Evolutionary conservation across 2,329 filamentous ascomycete genomes (phyloP), one percentile per base, ranked within the genome.

Genomic region (Hymenoscyphus salicellus): DNA sequence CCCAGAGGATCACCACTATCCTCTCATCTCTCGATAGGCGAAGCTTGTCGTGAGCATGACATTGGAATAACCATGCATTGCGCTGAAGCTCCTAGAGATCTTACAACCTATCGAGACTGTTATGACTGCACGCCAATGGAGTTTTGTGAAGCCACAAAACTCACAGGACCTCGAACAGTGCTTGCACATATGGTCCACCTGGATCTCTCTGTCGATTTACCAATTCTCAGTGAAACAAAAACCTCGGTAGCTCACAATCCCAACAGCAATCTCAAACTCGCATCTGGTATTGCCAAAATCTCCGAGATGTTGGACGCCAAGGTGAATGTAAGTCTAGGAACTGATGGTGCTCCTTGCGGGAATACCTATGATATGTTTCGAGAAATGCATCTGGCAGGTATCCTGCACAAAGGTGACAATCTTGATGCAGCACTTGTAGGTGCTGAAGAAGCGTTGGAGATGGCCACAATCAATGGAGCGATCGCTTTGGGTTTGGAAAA

Each of bases 101-200:
- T 76, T 6, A 63, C 69, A 20, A 78, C 79, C 60, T 78, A 75
- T 65, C 71, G 73, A 28, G 72, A 76, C 10, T 74, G 74, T 62
- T 82, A 81, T 68, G 72, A 69, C 16, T 74, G 75, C 59, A 79
- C 77, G 0, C 81, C 81, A 2, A 79, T 80, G 75, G 76, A 79
- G 10, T 83, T 79, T 67, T 80, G 78, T 68, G 62, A 70, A 14
- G 64, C 72, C 5, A 79, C 75, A 0, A 75, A 76, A 17, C 70
- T 80, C n/a, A 74, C 78, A 5, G 77, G 77, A 11, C 74, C 74
- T 0, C 75, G 76, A 17, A 83, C 79, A 0, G 81, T 84, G 0
- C 76, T 84, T 1, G 82, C 79, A 1, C 82, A 84, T 69, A 83
- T 83, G 81, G 80, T 82, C 1, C 80, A 84, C 68, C 73, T 83